Conservation (phyloP, 805 yeast species). For the Starmerella sirachaensis region DNA sequence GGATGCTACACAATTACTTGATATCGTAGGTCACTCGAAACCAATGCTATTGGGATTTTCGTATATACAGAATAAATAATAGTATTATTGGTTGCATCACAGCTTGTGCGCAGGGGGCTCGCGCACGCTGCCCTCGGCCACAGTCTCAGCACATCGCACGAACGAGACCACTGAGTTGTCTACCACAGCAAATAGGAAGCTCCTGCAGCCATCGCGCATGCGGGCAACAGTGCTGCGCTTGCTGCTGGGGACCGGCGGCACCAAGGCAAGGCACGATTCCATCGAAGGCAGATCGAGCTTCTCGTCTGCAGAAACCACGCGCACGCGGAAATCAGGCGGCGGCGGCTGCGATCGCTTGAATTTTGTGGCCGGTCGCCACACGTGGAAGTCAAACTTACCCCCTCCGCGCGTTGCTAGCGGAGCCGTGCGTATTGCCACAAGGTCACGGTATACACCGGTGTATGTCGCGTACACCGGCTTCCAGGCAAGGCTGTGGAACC, state of each 20-base stretch:
- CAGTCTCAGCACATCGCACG: conserved; percentile 29
- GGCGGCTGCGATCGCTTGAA: conserved; percentile 59
- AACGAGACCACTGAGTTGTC: conserved; percentile 68
- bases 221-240: conserved; percentile 30
- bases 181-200: conserved; percentile 53
- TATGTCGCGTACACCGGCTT: conserved; percentile 16
- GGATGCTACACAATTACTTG: too few species aligned
- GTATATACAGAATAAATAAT: too few species aligned
- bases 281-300: conserved; percentile 29
- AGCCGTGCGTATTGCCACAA: conserved; percentile 7
- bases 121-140: conserved; percentile 1
- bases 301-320: conserved; percentile 38
- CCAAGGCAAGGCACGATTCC: conserved; percentile 26
- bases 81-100: too few species aligned
- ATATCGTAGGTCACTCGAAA: too few species aligned
- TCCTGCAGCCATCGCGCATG: conserved; percentile 43
- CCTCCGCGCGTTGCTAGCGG: conserved; percentile 7
- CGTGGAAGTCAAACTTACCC: conserved; percentile 42
- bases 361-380: conserved; percentile 67
- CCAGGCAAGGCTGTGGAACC: conserved; percentile 18
- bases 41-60: too few species aligned
- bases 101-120: too few species aligned
- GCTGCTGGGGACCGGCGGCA: conserved; percentile 19
- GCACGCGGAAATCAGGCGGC: conserved; percentile 64
- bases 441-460: conserved; percentile 16